Evolutionary conservation across 2,329 filamentous ascomycete species (phyloP).

Genomic region (Dothideomycetes sp.): DNA sequence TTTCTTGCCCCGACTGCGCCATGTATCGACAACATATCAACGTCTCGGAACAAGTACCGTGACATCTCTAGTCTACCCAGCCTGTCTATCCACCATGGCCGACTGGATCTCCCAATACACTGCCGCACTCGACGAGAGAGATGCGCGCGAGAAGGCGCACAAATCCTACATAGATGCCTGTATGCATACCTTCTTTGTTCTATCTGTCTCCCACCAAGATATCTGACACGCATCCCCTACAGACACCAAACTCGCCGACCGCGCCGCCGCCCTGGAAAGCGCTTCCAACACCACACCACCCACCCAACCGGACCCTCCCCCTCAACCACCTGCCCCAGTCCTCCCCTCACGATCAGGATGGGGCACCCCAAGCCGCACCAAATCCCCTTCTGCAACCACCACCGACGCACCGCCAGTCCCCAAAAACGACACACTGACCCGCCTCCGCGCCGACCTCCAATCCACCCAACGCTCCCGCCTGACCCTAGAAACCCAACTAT

Average conservation of each 20-base stretch:
- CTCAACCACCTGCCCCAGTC: not conserved
- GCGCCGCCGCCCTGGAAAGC: constrained; percentile 18
- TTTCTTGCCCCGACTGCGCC: no score
- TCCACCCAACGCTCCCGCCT: constrained; percentile 10
- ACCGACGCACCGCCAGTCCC: constrained; percentile 8
- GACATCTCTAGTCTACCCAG: no score
- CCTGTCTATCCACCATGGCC: no score
- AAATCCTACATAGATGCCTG: constrained; percentile 67
- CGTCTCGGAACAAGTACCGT: no score
- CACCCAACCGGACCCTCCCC: constrained; percentile 13
- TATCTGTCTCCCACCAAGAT: constrained; percentile 5
- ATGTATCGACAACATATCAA: no score
- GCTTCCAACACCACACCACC: constrained; percentile 18
- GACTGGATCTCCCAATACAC: constrained; percentile 78
- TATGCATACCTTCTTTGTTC: constrained; percentile 29
- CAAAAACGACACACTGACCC: constrained; percentile 17
- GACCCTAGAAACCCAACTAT: constrained; percentile 15
- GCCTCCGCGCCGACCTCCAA: constrained; percentile 46
- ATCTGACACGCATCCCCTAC: constrained; percentile 13
- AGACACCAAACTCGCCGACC: constrained; percentile 38
- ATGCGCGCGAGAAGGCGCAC: constrained; percentile 55
- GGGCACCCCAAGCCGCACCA: no score
- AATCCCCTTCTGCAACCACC: constrained; percentile 3
- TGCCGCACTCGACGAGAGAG: constrained; percentile 59
- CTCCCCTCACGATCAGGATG: constrained; percentile 5